Percentiles rank a stretch among this genome's conserved stretches.
Conservation (phyloP, 2,329 filamentous ascomycete genomes). For the Aquanectria penicillioides region DNA sequence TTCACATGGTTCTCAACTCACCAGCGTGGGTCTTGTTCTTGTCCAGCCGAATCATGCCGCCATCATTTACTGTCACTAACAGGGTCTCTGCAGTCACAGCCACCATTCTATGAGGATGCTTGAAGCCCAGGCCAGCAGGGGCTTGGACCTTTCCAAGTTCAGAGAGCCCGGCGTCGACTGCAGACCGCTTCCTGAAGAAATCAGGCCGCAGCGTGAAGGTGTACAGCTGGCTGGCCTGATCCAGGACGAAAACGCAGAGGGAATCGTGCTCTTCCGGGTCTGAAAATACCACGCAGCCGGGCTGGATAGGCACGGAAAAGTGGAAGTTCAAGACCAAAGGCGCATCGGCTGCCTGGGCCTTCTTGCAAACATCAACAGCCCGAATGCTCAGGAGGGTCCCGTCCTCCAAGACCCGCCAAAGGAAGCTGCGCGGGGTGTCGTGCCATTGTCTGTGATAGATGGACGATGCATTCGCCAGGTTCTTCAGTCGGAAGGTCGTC, state of each 20-base stretch:
- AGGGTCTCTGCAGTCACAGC: conserved; percentile 79
- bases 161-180: conserved; percentile 77
- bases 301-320: conserved; percentile 78
- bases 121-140: conserved; percentile 79
- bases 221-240: conserved; percentile 81
- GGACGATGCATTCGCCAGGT: conserved; percentile 81
- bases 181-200: conserved; percentile 77
- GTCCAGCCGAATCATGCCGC: conserved; percentile 77
- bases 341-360: conserved; percentile 72
- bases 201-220: conserved; percentile 85
- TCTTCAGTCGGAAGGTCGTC: conserved; percentile 74
- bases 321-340: conserved; percentile 80
- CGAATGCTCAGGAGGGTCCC: conserved; percentile 84
- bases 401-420: conserved; percentile 90
- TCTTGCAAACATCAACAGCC: conserved; percentile 81
- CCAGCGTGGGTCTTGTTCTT: conserved; percentile 61
- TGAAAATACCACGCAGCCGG: conserved; percentile 82
- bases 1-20: conserved; percentile 45
- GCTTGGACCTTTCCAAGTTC: conserved; percentile 81
- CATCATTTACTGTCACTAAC: conserved; percentile 83
- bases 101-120: conserved; percentile 82
- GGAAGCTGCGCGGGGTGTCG: conserved; percentile 82
- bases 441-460: conserved; percentile 85
- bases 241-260: conserved; percentile 82
- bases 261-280: conserved; percentile 83